Evolutionary conservation across 148 eudicot species (phyloP).

Genomic region (Beta vulgaris): DNA sequence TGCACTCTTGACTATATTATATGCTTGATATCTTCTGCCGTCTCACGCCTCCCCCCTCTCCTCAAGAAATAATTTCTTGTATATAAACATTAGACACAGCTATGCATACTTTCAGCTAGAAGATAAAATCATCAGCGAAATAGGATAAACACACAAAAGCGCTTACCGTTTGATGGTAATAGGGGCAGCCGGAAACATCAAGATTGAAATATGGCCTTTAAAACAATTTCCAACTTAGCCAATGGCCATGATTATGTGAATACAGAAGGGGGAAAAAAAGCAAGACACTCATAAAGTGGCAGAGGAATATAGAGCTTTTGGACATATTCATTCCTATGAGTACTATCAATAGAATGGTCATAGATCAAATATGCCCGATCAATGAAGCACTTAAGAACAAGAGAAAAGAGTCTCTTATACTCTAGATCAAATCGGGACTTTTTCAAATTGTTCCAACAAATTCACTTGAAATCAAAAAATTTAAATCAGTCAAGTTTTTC

Average conservation of each 20-base stretch:
- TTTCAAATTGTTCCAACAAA: too few relatives aligned
- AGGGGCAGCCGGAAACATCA: not conserved
- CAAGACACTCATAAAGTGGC: not conserved
- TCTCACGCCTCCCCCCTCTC: not conserved
- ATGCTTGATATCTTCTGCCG: not conserved
- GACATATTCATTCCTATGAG: not conserved
- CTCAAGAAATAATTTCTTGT: not conserved
- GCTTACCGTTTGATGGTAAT: not conserved
- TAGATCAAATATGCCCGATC: too few relatives aligned
- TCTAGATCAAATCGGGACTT: too few relatives aligned
- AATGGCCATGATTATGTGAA: not conserved
- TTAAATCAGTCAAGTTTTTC: too few relatives aligned
- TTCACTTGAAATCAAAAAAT: too few relatives aligned
- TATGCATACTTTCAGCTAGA: too few relatives aligned
- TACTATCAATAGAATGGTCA: not conserved
- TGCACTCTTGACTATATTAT: too few relatives aligned
- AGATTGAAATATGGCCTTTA: not conserved
- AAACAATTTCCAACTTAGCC: not conserved
- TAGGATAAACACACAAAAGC: not conserved
- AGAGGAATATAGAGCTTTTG: not conserved
- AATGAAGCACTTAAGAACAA: too few relatives aligned
- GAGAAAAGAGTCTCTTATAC: too few relatives aligned
- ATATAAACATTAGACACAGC: not conserved
- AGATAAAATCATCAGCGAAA: not conserved
- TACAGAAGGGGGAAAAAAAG: not conserved